Base-by-base conservation (phyloP, 2,329 filamentous ascomycete species). In the Fusarium succisae region DNA sequence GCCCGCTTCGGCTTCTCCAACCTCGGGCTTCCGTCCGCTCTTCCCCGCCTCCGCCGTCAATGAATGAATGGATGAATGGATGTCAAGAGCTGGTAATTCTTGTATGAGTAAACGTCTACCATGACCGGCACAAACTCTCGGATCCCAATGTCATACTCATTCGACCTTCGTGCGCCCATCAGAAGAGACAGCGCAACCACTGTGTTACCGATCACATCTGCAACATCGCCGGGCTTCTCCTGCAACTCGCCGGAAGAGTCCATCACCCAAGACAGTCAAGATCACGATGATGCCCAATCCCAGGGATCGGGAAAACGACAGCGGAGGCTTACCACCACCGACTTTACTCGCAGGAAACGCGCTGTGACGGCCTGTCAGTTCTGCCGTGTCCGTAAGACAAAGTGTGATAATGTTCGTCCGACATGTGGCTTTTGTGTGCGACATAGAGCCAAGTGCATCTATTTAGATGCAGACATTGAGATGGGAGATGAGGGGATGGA, bases 371-470 rank as follows among this genome's bases (percentile, higher is more conserved):
- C 63, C 8, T 74, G 64, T 30, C 60, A 74, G n/a, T 72, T 69
- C 54, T 75, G 70, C n/a, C 63, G 72, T 54, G 57, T 63, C n/a
- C 50, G 62, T 8, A 69, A 74, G 51, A 60, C 61, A 37, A 66
- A 66, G 45, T 76, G 74, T 50, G 64, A 74, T 43, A 73, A 72
- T 48, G 59, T 47, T 30, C 48, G 63, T 22, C 67, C 70, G 8
- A 55, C 38, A 8, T 75, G 68, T 62, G 59, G 66, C 55, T 67
- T 57, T 37, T 72, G 56, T n/a, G 26, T 71, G 13, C 56, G 68
- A n/a, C 66, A 70, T 24, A 51, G n/a, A 20, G 65, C 66, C 26
- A 53, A 48, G 30, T 65, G 59, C 32, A 41, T 70, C 54, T 66
- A 72, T 18, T 38, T 41, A 7, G 56, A 63, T 20, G 26, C 32